These are phyloP conservation scores for Xylaria longipes DNA, from an alignment of 495 filamentous ascomycete genomes.

Conservation along the genomic window DNA sequence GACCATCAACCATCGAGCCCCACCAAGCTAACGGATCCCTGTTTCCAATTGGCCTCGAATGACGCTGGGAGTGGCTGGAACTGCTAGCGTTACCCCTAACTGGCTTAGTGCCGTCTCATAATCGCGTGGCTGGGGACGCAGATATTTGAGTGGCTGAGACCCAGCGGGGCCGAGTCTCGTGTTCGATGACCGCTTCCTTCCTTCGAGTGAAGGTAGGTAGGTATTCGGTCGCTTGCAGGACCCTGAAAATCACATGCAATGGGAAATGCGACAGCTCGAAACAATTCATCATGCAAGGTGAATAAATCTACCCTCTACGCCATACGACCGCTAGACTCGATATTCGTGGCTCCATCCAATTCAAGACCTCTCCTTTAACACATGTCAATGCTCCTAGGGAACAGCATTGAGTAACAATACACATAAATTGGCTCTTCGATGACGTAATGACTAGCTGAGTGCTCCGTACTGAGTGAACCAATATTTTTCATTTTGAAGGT, in stretches of 20 bases:
- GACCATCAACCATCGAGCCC: not conserved
- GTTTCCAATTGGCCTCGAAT: conserved; percentile 1
- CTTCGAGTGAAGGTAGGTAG: not conserved
- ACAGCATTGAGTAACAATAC: not conserved
- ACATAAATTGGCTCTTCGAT: not conserved
- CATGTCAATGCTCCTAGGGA: not conserved
- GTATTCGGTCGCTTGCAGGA: conserved; percentile 3
- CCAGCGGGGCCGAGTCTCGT: conserved; percentile 8
- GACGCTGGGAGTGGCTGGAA: conserved; percentile 12
- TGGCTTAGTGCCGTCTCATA: conserved; percentile 10
- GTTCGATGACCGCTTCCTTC: conserved; percentile 12
- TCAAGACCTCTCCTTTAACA: not conserved
- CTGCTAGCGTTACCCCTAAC: not conserved
- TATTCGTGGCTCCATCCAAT: not conserved
- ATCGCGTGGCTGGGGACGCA: conserved; percentile 12
- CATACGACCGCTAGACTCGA: too few relatives aligned
- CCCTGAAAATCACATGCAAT: conserved; percentile 13
- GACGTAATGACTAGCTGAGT: not conserved
- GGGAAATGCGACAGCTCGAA: not conserved
- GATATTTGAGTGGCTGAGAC: conserved; percentile 14
- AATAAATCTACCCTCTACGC: not conserved
- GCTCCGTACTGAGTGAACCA: not conserved
- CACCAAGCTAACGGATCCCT: not conserved
- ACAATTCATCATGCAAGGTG: not conserved
- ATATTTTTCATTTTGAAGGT: not conserved